phyloP scores from a whole-genome alignment of 805 yeast species.

The Candida suzukii region DNA sequence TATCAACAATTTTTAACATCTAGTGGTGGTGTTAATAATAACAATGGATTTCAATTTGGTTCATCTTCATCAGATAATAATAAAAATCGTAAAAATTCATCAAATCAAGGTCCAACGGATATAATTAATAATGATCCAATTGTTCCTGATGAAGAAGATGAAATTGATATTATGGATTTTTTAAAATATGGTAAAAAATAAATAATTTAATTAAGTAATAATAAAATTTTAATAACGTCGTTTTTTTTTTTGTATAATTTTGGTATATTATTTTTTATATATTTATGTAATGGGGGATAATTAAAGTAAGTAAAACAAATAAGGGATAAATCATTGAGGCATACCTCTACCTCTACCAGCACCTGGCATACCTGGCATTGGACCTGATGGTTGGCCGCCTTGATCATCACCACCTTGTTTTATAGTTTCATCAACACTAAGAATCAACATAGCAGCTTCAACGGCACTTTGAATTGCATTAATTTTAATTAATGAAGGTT shows the following conservation, averaged over 20 bases:
- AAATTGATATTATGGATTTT: conserved; percentile 17
- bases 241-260: not conserved
- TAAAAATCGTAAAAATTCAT: too few species aligned
- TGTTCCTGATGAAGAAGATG: conserved; percentile 8
- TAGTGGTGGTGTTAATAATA: too few species aligned
- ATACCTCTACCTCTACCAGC: conserved; percentile 76
- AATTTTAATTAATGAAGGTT: conserved; percentile 88
- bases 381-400: conserved; percentile 23
- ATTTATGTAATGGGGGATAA: too few species aligned
- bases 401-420: conserved; percentile 55
- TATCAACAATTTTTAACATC: not conserved
- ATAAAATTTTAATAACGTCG: not conserved
- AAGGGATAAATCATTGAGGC: conserved; percentile 24
- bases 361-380: conserved; percentile 57
- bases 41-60: too few species aligned
- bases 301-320: not conserved
- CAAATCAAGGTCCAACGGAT: too few species aligned
- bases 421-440: conserved; percentile 95
- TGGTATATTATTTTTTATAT: not conserved
- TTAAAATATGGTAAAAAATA: conserved; percentile 11
- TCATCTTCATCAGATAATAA: too few species aligned
- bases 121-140: not conserved
- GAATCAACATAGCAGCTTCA: conserved; percentile 89
- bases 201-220: not conserved
- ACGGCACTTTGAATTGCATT: conserved; percentile 95